A percentile compares a stretch with the other conserved stretches of the same genome.
Conservation (phyloP, 2,329 filamentous ascomycete species). For the Curvularia lunata region DNA sequence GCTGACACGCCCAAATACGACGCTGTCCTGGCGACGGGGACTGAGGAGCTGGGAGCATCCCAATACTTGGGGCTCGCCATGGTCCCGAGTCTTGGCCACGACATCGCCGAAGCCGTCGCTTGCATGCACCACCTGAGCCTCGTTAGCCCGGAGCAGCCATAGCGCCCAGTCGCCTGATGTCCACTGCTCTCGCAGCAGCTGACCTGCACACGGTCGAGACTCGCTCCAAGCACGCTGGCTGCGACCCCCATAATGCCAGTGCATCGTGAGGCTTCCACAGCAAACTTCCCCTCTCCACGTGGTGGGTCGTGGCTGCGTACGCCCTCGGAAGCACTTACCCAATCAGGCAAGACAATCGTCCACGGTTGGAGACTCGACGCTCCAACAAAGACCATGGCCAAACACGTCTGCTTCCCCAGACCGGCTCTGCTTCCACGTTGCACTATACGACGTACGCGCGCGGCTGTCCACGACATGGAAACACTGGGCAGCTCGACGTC, state of each 20-base stretch:
- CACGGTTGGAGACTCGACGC: not conserved
- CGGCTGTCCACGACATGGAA: no score
- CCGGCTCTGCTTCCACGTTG: not conserved
- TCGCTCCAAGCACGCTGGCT: not conserved
- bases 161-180: slow-evolving; percentile 21
- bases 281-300: not conserved
- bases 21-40: no score
- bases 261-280: slow-evolving; percentile 2
- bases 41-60: no score
- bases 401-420: not conserved
- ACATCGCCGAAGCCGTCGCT: slow-evolving; percentile 17
- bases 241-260: not conserved
- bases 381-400: not conserved
- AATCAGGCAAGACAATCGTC: not conserved
- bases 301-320: not conserved
- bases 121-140: slow-evolving; percentile 26
- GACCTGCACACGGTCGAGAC: slow-evolving; percentile 28
- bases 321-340: slow-evolving; percentile 1
- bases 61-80: no score
- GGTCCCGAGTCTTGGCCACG: slow-evolving; percentile 7
- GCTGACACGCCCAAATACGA: not conserved
- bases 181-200: slow-evolving; percentile 24
- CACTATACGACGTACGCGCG: no score
- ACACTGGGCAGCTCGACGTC: no score
- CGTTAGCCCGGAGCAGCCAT: slow-evolving; percentile 14